phyloP scores from a whole-genome alignment of 495 filamentous ascomycete genomes.

The Hyaloscypha finlandica region DNA sequence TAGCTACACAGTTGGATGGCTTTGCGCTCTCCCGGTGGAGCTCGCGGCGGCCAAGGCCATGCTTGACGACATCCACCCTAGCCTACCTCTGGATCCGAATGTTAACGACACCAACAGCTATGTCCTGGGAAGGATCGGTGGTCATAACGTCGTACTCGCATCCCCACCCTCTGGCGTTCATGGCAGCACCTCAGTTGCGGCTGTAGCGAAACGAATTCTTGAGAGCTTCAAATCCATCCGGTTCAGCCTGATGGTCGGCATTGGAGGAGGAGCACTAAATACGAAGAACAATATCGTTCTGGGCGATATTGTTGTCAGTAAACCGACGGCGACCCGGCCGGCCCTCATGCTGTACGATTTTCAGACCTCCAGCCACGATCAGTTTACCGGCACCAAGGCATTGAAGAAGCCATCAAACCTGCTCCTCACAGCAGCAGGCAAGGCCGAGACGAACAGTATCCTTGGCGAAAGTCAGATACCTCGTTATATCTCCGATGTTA shows the following conservation, averaged over 20 bases:
- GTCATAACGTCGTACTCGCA: constrained; percentile 46
- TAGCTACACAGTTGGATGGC: constrained; percentile 52
- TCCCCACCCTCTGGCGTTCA: constrained; percentile 42
- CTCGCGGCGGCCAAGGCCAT: constrained; percentile 44
- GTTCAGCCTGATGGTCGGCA: background rate
- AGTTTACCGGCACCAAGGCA: background rate
- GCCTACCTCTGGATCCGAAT: background rate
- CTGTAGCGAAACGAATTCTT: constrained; percentile 39
- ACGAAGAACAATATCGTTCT: background rate
- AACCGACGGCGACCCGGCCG: background rate
- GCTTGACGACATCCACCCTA: constrained; percentile 42
- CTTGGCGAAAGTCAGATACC: too few species aligned
- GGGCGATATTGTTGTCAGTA: background rate
- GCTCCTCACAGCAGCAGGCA: too few species aligned
- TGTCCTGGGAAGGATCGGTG: constrained; percentile 38
- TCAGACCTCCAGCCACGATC: background rate
- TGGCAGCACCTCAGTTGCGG: constrained; percentile 39
- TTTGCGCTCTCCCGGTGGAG: constrained; percentile 50
- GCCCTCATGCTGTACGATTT: background rate
- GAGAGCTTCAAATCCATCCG: constrained; percentile 35
- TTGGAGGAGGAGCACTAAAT: background rate
- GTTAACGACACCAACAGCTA: constrained; percentile 38
- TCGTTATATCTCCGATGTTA: too few species aligned
- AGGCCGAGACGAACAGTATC: too few species aligned
- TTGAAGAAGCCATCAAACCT: too few species aligned